Base-by-base conservation (phyloP, 2,329 filamentous ascomycete genomes). In the Botrytis elliptica region DNA sequence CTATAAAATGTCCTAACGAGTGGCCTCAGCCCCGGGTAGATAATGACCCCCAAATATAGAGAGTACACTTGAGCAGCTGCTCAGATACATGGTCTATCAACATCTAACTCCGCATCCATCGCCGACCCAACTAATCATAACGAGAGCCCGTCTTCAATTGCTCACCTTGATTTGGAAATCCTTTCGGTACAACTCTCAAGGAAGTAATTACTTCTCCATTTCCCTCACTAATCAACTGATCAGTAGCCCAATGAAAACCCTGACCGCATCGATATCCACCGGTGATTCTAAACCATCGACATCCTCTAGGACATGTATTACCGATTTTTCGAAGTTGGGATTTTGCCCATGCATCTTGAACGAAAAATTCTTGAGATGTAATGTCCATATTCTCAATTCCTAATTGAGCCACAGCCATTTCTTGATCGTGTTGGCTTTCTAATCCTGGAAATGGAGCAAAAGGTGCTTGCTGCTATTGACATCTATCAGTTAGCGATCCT, bases 241-340 rank as follows among this genome's bases (percentile, higher is more conserved):
- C 46, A 14, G 46, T 40, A 29, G 18, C 46, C 65, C 65, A 67
- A 49, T 67, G 65, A 29, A 55, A 40, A 4, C 46, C 65, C 10
- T 38, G 46, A 40, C n/a, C 65, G 18, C 65, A 67, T 67, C 33
- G 52, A 67, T 55, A 67, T n/a, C 65, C 65, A 18, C 64, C 33
- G 2, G n/a, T 20, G 33, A 55, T 49, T 1, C 36, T 55, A 29
- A 20, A 40, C 65, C 36, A 67, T 40, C 65, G 65, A 40, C 65
- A 67, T 40, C 46, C 65, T 38, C 33, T 38, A 29, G 46, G 33
- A 29, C 65, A 67, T 20, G 33, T 40, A 25, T 67, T 20, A 14
- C 46, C 65, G 29, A 67, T 67, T 7, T 55, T 67, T 38, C 46
- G 46, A 29, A 55, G 65, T 55, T 67, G 65, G 3, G 33, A 29